Evolutionary conservation across 139 green algal species (phyloP).

Genomic region (Marvania coccoides): DNA sequence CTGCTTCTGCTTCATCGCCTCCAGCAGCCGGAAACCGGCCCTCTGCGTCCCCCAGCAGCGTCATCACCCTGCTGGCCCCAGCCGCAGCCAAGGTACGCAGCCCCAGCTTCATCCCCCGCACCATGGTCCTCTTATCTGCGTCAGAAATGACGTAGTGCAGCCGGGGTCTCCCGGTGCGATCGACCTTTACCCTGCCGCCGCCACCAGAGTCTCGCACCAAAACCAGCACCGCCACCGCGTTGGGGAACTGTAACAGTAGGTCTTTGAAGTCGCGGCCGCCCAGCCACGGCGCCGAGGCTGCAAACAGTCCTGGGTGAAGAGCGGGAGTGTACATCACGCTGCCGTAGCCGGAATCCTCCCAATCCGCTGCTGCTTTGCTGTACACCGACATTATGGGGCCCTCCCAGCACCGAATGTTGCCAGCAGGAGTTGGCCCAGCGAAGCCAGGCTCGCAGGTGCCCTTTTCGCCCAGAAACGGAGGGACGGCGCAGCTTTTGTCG

Average conservation of each 20-base stretch:
- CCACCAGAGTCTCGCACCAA: conserved; percentile 34
- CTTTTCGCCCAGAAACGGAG: neutral
- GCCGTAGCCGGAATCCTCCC: conserved; percentile 50
- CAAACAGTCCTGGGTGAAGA: conserved; percentile 31
- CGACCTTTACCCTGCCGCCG: conserved; percentile 10
- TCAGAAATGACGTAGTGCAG: conserved; percentile 38
- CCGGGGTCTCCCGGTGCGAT: conserved; percentile 23
- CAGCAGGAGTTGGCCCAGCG: neutral
- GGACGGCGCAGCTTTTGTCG: neutral
- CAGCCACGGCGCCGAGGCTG: conserved; percentile 14
- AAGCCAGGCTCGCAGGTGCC: neutral
- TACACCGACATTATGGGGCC: conserved; percentile 46
- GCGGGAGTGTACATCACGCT: conserved; percentile 31
- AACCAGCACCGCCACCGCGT: conserved; percentile 25
- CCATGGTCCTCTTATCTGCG: conserved; percentile 26
- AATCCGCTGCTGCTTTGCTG: conserved; percentile 36
- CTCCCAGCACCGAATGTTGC: conserved; percentile 23
- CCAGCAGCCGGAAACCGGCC: neutral
- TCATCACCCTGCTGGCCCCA: conserved; percentile 31
- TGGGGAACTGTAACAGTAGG: conserved; percentile 8
- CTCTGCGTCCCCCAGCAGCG: neutral
- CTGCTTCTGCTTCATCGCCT: neutral
- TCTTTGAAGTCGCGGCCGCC: conserved; percentile 17
- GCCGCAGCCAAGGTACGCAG: conserved; percentile 38
- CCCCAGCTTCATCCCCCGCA: conserved; percentile 31